phyloP scores from a whole-genome alignment of 768 basidiomycete species.

The Tulasnella sp. region DNA sequence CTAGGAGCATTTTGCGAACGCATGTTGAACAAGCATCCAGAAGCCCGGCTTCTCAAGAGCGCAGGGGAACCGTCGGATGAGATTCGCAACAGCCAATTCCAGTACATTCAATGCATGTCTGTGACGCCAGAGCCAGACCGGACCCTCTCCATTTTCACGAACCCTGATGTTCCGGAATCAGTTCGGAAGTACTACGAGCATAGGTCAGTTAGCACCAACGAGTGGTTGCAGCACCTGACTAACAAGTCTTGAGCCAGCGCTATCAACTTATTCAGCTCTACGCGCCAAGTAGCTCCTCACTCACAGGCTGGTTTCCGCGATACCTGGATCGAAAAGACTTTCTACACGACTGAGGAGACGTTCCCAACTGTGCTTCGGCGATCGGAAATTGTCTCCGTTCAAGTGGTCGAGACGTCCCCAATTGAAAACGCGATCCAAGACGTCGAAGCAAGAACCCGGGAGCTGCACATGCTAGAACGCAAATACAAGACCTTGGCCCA shows the following conservation, averaged over 20 bases:
- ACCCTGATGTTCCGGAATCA: conserved; percentile 77
- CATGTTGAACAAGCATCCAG: conserved; percentile 88
- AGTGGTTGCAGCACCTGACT: background rate
- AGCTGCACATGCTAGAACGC: conserved; percentile 66
- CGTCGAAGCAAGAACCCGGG: conserved; percentile 77
- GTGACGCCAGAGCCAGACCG: conserved; percentile 86
- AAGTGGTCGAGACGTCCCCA: conserved; percentile 79
- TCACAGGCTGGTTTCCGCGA: conserved; percentile 50
- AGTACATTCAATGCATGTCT: conserved; percentile 86
- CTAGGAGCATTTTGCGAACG: conserved; percentile 87
- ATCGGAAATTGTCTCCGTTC: conserved; percentile 76
- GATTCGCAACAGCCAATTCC: conserved; percentile 73
- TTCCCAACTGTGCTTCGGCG: conserved; percentile 92
- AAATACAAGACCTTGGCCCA: conserved; percentile 80
- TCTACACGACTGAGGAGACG: conserved; percentile 80
- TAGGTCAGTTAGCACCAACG: conserved; percentile 52
- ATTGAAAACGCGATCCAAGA: conserved; percentile 81
- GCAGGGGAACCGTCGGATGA: conserved; percentile 79
- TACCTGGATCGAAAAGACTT: conserved; percentile 87
- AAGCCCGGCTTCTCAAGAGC: conserved; percentile 74
- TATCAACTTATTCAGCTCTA: conserved; percentile 80
- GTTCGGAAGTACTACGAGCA: conserved; percentile 88
- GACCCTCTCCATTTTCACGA: conserved; percentile 74
- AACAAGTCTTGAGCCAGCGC: conserved; percentile 54
- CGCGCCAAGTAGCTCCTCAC: conserved; percentile 67